Base-by-base conservation (phyloP, 208 protist species). In the Acanthamoeba sp. region DNA sequence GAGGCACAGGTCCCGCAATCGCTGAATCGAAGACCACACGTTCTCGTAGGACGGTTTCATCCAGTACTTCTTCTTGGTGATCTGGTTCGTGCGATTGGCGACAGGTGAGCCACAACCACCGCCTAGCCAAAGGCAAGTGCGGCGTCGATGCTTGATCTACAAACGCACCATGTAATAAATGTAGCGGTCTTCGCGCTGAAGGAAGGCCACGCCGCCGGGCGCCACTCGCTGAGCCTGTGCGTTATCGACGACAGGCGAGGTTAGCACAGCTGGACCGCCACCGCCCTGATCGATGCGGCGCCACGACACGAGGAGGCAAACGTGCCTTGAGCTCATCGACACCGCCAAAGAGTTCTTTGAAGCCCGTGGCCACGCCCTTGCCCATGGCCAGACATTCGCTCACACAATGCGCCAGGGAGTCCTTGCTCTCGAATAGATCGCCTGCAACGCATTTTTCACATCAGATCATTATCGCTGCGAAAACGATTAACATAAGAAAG, bases 91-190 rank as follows among this genome's bases (percentile, higher is more conserved):
- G 52, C 12, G 52, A 50, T 3, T 12, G 45, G 4, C 10, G 10
- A 7, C 52, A 57, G 12, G 52, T 16, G 22, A 2, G 22, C 1
- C 52, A 24, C 52, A 12, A 57, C 52, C 6, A 4, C 6, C 18
- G 52, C 52, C 6, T 16, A 57, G 1, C 10, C 52, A 57, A 4
- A 57, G 12, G 52, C 52, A 50, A 50, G 45, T 12, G 52, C 52
- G 22, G n/a, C n/a, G n/a, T n/a, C n/a, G n/a, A n/a, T n/a, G n/a
- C n/a, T n/a, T n/a, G n/a, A n/a, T n/a, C n/a, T n/a, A n/a, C n/a
- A n/a, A n/a, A n/a, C 62, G 32, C 36, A 84, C 73, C 73, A 84
- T 45, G 40, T 84, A 84, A 36, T 84, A 84, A 36, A 84, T 84
- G 40, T 29, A 84, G 36, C 73, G 73, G 45, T 84, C 73, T 7